Evolutionary conservation across 139 green algal genomes (phyloP).

Genomic region (Tetraselmis chui): DNA sequence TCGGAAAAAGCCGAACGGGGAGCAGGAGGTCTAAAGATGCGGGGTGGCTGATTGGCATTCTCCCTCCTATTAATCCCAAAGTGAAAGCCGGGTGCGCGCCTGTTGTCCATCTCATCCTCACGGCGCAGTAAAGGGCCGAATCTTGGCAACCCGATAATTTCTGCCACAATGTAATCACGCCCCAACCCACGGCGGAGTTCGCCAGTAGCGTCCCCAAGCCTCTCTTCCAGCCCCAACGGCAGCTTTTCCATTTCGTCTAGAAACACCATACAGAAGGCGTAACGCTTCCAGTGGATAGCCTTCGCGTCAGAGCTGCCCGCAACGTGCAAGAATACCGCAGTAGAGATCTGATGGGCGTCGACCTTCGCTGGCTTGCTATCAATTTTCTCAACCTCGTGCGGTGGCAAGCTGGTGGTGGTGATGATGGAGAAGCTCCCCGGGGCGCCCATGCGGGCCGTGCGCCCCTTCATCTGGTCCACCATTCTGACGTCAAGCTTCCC

Average conservation of each 20-base stretch:
- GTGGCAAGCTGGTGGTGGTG: background rate
- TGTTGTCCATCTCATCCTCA: no score
- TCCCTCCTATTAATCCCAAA: no score
- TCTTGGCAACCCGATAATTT: no score
- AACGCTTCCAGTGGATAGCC: background rate
- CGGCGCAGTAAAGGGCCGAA: no score
- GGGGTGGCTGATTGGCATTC: no score
- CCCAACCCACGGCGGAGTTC: no score
- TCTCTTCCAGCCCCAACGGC: background rate
- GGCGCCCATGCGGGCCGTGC: background rate
- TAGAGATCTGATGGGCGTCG: background rate
- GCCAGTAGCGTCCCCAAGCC: background rate
- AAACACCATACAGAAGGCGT: background rate
- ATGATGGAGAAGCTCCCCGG: background rate
- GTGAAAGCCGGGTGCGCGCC: no score
- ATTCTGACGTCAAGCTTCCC: background rate
- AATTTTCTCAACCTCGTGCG: background rate
- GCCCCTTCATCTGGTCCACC: background rate
- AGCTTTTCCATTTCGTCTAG: background rate
- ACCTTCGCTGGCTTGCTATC: background rate
- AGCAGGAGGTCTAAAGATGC: no score
- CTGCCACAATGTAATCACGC: no score
- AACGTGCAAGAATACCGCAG: background rate
- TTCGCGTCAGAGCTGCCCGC: background rate
- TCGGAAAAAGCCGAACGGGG: no score